Percentiles rank a stretch among this genome's conserved stretches.
These are phyloP conservation scores for Flaveria brownii DNA, from an alignment of 129 eudicot species.

Conservation along the genomic window DNA sequence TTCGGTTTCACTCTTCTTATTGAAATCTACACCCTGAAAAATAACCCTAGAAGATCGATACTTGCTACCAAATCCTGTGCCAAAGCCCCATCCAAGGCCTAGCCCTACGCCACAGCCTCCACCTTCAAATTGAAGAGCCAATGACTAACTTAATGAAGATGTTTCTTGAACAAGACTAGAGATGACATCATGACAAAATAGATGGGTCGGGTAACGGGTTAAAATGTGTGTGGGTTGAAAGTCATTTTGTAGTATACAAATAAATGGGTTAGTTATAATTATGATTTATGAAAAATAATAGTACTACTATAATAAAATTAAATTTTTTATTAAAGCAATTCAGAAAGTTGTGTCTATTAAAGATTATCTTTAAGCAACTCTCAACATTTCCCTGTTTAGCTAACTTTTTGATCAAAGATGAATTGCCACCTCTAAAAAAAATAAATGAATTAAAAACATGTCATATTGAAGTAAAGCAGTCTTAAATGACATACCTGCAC, in stretches of 20 bases:
- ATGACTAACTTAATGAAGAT: conserved; percentile 11
- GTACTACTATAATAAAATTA: no score
- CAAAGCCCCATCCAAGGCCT: conserved; percentile 97
- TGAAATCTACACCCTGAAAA: conserved; percentile 69
- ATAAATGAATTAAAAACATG: not conserved
- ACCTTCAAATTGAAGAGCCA: conserved; percentile 46
- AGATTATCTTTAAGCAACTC: not conserved
- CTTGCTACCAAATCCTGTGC: conserved; percentile 70
- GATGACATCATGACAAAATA: not conserved
- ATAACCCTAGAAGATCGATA: conserved; percentile 62
- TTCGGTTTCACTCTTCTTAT: conserved; percentile 31
- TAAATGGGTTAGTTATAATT: not conserved
- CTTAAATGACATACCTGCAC: conserved; percentile 61
- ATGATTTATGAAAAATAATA: not conserved
- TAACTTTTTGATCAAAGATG: not conserved
- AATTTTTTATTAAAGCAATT: not conserved
- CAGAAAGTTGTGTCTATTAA: not conserved
- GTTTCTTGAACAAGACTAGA: not conserved
- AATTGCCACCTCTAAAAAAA: not conserved
- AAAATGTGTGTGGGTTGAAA: not conserved
- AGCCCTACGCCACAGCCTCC: conserved; percentile 94
- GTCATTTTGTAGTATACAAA: not conserved
- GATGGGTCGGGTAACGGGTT: not conserved
- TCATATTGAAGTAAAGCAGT: conserved; percentile 21
- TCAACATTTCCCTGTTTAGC: not conserved